Conservation (phyloP, 331 rosid genomes). For the Malus hybrid region DNA sequence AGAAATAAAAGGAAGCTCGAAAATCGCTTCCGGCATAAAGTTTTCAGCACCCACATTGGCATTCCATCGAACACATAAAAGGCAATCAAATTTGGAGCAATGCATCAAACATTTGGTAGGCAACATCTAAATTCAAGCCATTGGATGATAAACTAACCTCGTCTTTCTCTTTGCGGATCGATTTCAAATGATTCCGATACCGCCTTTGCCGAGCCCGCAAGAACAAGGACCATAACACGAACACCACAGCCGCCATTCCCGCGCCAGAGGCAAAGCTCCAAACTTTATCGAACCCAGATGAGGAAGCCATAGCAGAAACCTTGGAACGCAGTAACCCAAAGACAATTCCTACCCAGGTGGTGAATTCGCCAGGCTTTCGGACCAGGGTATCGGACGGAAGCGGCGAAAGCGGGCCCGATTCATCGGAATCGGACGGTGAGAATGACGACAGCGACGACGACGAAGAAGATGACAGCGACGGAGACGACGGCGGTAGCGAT, state of each 20-base stretch:
- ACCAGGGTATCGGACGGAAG: conserved; percentile 19
- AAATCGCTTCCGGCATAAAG: not conserved
- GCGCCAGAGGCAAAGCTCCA: conserved; percentile 32
- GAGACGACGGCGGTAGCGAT: conserved; percentile 3
- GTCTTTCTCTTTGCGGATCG: conserved; percentile 46
- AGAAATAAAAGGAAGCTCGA: not conserved
- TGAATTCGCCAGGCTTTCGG: conserved; percentile 8
- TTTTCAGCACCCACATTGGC: not conserved
- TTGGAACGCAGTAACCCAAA: conserved; percentile 38
- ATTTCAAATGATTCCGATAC: conserved; percentile 21
- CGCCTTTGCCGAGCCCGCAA: conserved; percentile 22
- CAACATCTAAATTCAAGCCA: not conserved
- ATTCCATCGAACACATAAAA: conserved; percentile 6
- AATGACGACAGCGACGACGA: conserved; percentile 9
- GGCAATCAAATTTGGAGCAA: not conserved
- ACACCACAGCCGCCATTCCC: conserved; percentile 10
- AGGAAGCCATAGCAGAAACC: conserved; percentile 27
- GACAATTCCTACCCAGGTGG: conserved; percentile 39
- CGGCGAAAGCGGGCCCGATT: conserved; percentile 14
- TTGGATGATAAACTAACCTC: conserved; percentile 36
- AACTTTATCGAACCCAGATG: conserved; percentile 20
- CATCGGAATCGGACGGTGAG: conserved; percentile 41
- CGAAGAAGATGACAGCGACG: not conserved
- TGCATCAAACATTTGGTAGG: too few relatives aligned
- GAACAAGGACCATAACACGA: conserved; percentile 36